Evolutionary conservation across 306 rosid species (phyloP), one percentile per base, ranked within the genome.

Genomic region (Trifolium repens): DNA sequence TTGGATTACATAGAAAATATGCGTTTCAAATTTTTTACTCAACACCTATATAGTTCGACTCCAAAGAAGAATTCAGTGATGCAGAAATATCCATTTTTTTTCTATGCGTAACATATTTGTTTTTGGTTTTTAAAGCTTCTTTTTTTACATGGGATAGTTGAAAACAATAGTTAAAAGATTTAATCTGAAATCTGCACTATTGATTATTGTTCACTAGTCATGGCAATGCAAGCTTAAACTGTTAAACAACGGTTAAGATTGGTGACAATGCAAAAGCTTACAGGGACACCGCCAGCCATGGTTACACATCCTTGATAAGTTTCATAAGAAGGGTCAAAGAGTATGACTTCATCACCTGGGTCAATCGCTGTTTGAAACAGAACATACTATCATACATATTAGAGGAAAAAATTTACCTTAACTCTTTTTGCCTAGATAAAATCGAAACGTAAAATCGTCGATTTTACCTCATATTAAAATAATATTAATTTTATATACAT

Each of bases 251-350:
- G 67, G 27, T 40, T 50, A 59, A 16, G 54, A 53, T 60, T 35
- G 42, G 60, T 7, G 71, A 63, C 3, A 72, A 74, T 49, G 55
- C 59, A 80, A 54, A 80, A 54, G 37, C 91, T 84, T 88, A 89
- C 97, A 4, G 97, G 92, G 57, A 89, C 73, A 69, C 98, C 98
- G 35, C 98, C 89, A 0, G 92, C 96, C 79, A 93, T 67, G 69
- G 82, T 65, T 70, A 93, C 58, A 55, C 89, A 82, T 50, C 75
- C 91, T 80, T 82, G 90, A 46, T 93, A 89, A 7, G 92, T 82
- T 77, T 91, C 96, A 65, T 78, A 91, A 0, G 87, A 83, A 27
- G 96, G 97, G 77, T 91, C 90, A 57, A 91, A 93, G 16, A 91
- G 54, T 49, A 89, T 71, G 75, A 91, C 96, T 78, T 91, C 90